phyloP scores from a whole-genome alignment of 169 alveolate genomes.

The Toxoplasma gondii region DNA sequence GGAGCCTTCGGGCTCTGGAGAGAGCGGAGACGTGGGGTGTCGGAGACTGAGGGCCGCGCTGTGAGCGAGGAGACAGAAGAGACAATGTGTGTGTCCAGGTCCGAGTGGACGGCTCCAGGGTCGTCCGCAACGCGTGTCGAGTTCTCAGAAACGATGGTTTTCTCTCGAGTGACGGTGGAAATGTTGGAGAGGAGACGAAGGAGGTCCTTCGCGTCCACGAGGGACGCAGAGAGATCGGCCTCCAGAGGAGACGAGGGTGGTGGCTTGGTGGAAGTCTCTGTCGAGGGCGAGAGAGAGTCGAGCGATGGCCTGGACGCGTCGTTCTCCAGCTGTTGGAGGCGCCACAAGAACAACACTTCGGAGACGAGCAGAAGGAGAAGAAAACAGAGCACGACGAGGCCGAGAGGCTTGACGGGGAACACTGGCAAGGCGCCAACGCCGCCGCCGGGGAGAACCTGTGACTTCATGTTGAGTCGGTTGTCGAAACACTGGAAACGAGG shows the following conservation, averaged over 20 bases:
- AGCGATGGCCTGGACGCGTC: not conserved
- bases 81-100: not conserved
- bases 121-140: not conserved
- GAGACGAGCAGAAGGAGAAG: conserved; percentile 2
- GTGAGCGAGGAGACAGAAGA: not conserved
- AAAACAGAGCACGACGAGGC: not conserved
- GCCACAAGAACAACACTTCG: conserved; percentile 5
- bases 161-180: not conserved
- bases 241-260: not conserved
- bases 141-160: not conserved
- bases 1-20: not conserved
- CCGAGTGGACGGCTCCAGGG: not conserved
- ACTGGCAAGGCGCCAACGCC: not conserved
- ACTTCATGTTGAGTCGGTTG: not conserved
- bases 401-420: conserved; percentile 2
- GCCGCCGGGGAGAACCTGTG: not conserved
- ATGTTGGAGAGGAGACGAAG: not conserved
- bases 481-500: not conserved
- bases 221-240: not conserved
- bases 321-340: not conserved
- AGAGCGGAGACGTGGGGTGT: not conserved
- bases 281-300: not conserved
- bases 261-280: not conserved
- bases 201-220: not conserved
- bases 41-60: not conserved